Base-by-base conservation (phyloP, 2,329 filamentous ascomycete genomes). In the Colletotrichum lupini region DNA sequence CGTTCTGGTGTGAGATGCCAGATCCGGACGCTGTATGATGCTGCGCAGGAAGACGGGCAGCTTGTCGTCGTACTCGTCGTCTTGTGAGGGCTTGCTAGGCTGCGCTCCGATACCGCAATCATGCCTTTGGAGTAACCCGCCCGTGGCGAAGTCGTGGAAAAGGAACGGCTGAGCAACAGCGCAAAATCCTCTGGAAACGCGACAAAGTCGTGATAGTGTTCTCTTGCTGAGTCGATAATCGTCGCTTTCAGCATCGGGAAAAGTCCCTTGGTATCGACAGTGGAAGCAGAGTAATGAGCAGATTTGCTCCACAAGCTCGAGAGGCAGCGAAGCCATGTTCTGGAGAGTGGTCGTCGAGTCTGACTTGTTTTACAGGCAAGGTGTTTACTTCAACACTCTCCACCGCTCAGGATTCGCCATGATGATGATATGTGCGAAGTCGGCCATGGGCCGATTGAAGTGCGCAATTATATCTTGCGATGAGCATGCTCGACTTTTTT, bases 161-260 rank as follows among this genome's bases (percentile, higher is more conserved):
- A 73, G 66, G 22, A 73, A 64, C n/a, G 70, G 70, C 53, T 64
- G 70, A 12, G 70, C 59, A 9, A 73, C 66, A 14, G 55, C 59
- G 26, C 42, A 60, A n/a, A 73, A 26, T 5, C 66, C 49, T 28
- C 59, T 64, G 11, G 70, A 73, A 42, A 64, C 66, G 32, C 59
- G 70, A n/a, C 59, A 73, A 2, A 69, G 26, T 14, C 35, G 42
- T 6, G 66, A 28, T 19, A 65, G 26, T 4, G 70, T 14, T n/a
- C 16, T 69, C 14, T 69, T 68, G 14, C 53, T 26, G 1, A 16
- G 28, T 1, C 55, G 60, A 4, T 32, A 30, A 5, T 73, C 42
- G 12, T 46, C 4, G 4, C 4, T 19, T 7, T 37, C 57, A 4
- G 11, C 16, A 3, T 53, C 53, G 7, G n/a, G 32, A n/a, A 69